Evolutionary conservation across 169 alveolate genomes (phyloP), one percentile per base, ranked within the genome.

Genomic region (Blepharisma undulans): DNA sequence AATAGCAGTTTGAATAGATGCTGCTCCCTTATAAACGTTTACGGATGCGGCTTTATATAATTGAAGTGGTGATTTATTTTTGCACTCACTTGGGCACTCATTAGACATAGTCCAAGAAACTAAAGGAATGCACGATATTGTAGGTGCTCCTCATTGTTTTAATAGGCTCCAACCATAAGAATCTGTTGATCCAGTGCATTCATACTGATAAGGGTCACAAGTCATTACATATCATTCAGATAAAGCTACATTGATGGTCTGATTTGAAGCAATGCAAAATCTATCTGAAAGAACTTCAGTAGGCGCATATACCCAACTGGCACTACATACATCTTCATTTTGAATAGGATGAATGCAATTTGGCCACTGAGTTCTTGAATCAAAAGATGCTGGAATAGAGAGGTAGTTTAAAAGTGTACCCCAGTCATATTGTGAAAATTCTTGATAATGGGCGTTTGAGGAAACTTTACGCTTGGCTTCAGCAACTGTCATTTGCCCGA

Each of bases 231-330:
- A 92, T 90, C 94, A 95, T 5, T 95, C 93, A 19, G 97, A 94
- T 30, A 93, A 93, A 16, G 87, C 74, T 14, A 87, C 89, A 76
- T 94, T 87, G 18, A 71, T 77, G 18, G 16, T 33, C 27, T 92
- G 94, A 27, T 92, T 90, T 33, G 95, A 72, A 14, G 60, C 80
- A 60, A 96, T 95, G 79, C 97, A 93, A 71, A 92, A 90, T 91
- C 98, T 94, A 93, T 96, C 98, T 91, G 95, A 88, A 90, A 96
- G 88, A 59, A 97, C 93, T 92, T 96, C 98, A 33, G 95, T 92
- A n/a, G 98, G 96, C 27, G 97, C 98, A 85, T 97, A 94, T 8
- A 98, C 97, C 98, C 98, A 97, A 84, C 99, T 97, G 27, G 98
- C 94, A 22, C 98, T 98, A 87, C 98, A 97, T n/a, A 76, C 72